phyloP scores from a whole-genome alignment of 257 asterid species.

The Fraxinus quadrangulata region DNA sequence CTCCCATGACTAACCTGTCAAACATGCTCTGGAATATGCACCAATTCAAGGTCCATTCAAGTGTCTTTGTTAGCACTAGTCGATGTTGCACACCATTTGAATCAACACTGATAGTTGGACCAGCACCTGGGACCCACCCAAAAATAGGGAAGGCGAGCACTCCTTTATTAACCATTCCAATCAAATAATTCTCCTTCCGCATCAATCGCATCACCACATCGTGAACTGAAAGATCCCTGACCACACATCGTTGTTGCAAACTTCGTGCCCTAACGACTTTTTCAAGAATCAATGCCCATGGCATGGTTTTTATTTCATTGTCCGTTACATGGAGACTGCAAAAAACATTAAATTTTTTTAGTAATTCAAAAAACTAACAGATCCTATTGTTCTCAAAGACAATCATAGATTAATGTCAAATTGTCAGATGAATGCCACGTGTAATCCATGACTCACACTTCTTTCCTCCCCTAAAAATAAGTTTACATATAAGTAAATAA shows the following conservation, averaged over 20 bases:
- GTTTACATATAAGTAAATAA: neutral
- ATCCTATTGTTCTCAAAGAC: neutral
- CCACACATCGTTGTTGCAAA: slow-evolving; percentile 70
- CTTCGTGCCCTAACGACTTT: slow-evolving; percentile 70
- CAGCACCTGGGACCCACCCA: slow-evolving; percentile 82
- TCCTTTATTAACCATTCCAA: slow-evolving; percentile 97
- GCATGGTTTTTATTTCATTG: slow-evolving; percentile 85
- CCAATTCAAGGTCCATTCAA: slow-evolving; percentile 97
- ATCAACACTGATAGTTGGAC: slow-evolving; percentile 53
- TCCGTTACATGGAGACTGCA: slow-evolving; percentile 86
- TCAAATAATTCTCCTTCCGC: slow-evolving; percentile 96
- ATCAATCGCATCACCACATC: slow-evolving; percentile 90
- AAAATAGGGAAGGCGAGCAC: slow-evolving; percentile 87
- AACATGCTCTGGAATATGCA: slow-evolving; percentile 96
- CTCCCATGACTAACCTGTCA: slow-evolving; percentile 56
- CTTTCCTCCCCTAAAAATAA: neutral
- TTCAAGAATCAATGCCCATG: slow-evolving; percentile 88
- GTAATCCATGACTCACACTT: neutral
- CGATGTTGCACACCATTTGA: slow-evolving; percentile 54
- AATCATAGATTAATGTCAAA: neutral
- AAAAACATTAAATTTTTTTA: slow-evolving; percentile 15
- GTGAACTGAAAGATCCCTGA: slow-evolving; percentile 86
- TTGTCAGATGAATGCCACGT: neutral
- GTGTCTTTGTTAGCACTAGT: slow-evolving; percentile 79
- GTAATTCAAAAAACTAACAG: slow-evolving; percentile 1